Conservation (phyloP, 495 filamentous ascomycete genomes). For the Entonaema liquescens region DNA sequence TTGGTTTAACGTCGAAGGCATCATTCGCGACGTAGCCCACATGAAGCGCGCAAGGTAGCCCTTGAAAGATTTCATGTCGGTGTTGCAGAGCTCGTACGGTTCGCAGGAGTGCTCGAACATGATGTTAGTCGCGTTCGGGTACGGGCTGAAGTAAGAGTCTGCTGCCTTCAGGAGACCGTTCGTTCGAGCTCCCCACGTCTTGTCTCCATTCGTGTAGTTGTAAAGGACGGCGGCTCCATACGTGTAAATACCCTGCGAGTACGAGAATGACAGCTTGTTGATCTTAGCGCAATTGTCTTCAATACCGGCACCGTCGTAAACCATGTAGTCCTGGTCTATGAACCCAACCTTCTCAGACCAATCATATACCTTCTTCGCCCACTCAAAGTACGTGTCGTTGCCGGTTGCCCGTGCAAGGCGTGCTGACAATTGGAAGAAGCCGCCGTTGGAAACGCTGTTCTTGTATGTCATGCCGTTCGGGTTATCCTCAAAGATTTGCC, state of each 20-base stretch:
- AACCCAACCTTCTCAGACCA: conserved; percentile 67
- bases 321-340: conserved; percentile 56
- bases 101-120: conserved; percentile 82
- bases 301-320: conserved; percentile 65
- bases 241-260: conserved; percentile 71
- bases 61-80: conserved; percentile 82
- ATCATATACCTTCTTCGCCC: conserved; percentile 76
- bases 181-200: conserved; percentile 61
- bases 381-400: conserved; percentile 68
- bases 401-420: conserved; percentile 73
- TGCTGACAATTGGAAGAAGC: conserved; percentile 72
- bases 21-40: conserved; percentile 67
- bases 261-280: conserved; percentile 65
- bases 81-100: conserved; percentile 65
- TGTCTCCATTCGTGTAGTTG: conserved; percentile 64
- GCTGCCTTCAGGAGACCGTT: conserved; percentile 57
- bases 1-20: conserved; percentile 60
- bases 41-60: conserved; percentile 81
- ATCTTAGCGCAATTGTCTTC: conserved; percentile 54
- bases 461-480: conserved; percentile 75
- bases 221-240: conserved; percentile 73
- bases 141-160: conserved; percentile 46
- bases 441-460: conserved; percentile 75
- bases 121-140: conserved; percentile 58
- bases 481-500: conserved; percentile 87